phyloP scores from a whole-genome alignment of 345 rosid genomes.

The Capsella bursapastoris region DNA sequence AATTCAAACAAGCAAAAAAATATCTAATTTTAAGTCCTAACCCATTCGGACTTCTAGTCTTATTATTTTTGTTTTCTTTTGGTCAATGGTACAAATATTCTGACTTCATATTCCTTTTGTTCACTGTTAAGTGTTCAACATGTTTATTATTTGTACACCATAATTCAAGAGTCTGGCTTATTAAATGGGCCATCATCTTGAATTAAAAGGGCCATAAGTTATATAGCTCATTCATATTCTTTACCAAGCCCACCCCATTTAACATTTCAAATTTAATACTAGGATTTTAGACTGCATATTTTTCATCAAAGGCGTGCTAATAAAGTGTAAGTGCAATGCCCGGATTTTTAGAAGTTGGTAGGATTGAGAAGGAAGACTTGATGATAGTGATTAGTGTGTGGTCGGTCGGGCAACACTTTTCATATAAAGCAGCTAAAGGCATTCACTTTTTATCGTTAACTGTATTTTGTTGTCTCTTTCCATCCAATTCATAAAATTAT shows the following conservation, averaged over 20 bases:
- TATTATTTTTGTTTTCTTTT: no score
- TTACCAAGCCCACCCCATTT: constrained; percentile 9
- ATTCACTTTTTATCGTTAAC: constrained; percentile 12
- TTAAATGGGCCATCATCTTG: constrained; percentile 4
- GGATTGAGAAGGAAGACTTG: constrained; percentile 29
- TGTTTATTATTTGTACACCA: neutral
- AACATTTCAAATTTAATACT: neutral
- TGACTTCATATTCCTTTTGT: neutral
- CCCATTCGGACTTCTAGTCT: neutral
- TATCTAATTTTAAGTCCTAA: neutral
- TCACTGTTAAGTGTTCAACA: constrained; percentile 1
- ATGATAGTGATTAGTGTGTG: neutral
- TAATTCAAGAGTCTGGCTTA: neutral
- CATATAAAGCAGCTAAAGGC: constrained; percentile 10
- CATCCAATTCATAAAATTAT: neutral
- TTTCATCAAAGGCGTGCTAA: constrained; percentile 4
- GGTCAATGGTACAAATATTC: neutral
- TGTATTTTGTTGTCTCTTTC: constrained; percentile 12
- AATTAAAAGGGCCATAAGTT: neutral
- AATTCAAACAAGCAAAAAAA: neutral
- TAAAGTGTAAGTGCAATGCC: constrained; percentile 18
- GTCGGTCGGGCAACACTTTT: constrained; percentile 32
- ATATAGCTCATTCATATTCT: neutral
- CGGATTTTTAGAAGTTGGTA: neutral
- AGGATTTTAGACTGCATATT: neutral